phyloP scores from a whole-genome alignment of 345 rosid genomes.

The Eucalyptus polyanthemos region DNA sequence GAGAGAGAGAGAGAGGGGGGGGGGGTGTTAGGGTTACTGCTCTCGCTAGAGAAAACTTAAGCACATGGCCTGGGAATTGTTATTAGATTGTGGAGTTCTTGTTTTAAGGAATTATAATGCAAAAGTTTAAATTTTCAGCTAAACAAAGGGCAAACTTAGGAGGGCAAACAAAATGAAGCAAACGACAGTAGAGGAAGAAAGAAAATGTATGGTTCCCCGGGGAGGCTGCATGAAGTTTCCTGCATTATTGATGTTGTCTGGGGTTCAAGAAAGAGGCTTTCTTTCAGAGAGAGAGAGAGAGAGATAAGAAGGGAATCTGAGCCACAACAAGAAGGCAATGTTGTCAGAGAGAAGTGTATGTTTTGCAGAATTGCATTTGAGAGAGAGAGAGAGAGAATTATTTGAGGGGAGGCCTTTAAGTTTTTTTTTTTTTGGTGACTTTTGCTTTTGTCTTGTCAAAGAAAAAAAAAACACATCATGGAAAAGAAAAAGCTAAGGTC shows the following conservation, averaged over 20 bases:
- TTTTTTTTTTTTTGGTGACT: not conserved
- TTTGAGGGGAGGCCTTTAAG: not conserved
- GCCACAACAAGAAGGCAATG: not conserved
- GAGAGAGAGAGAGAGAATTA: not conserved
- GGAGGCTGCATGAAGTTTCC: not conserved
- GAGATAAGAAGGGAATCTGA: not conserved
- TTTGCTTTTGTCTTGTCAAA: slow-evolving; percentile 3
- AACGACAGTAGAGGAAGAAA: not conserved
- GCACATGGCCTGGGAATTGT: not conserved
- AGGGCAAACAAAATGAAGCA: not conserved
- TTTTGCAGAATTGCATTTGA: not conserved
- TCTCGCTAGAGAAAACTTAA: not conserved
- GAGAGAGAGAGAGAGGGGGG: not conserved
- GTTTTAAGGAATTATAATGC: not conserved
- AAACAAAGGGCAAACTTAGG: not conserved
- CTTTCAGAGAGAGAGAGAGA: not conserved
- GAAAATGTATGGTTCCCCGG: not conserved
- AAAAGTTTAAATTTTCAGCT: not conserved
- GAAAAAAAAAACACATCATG: not conserved
- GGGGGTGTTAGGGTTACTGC: not conserved
- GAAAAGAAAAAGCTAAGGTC: not conserved
- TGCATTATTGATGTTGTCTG: not conserved
- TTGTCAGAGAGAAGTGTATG: not conserved
- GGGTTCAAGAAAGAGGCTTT: not conserved
- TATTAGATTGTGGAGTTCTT: not conserved